These are phyloP conservation scores for Mayamaea pseudoterrestris DNA, from an alignment of 108 stramenopile genomes.

Conservation along the genomic window DNA sequence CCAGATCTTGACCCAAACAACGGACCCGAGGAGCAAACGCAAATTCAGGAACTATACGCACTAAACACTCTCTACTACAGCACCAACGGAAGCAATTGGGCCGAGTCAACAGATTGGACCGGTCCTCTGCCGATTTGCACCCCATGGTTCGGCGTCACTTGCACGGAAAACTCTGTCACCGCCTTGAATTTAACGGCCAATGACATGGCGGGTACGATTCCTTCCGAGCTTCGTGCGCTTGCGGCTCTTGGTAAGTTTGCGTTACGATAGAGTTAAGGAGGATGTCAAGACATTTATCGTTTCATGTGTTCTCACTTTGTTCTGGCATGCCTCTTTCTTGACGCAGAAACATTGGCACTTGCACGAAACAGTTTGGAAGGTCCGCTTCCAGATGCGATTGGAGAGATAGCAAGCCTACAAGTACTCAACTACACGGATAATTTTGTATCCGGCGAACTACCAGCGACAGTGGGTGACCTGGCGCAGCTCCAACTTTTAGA, in stretches of 20 bases:
- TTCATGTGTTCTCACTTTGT: not conserved
- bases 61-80: slow-evolving; percentile 4
- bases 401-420: not conserved
- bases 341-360: not conserved
- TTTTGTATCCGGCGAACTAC: not conserved
- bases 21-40: not conserved
- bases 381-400: slow-evolving; percentile 2
- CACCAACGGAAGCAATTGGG: slow-evolving; percentile 4
- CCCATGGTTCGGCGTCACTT: slow-evolving; percentile 3
- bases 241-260: not conserved
- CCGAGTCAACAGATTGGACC: not conserved
- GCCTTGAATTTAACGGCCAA: not conserved
- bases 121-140: not conserved
- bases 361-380: not conserved
- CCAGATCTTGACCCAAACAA: not conserved
- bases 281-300: not conserved
- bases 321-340: not conserved
- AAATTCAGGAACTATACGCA: not conserved
- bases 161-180: not conserved
- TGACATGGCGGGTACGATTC: not conserved
- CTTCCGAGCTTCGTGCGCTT: slow-evolving; percentile 1
- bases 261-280: not conserved
- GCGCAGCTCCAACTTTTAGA: not conserved
- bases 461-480: slow-evolving; percentile 1
- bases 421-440: not conserved